A percentile compares a stretch with the other conserved stretches of the same genome.
phyloP scores from a whole-genome alignment of 192 early-diverging fungal species.

The Backusella psychrophila region DNA sequence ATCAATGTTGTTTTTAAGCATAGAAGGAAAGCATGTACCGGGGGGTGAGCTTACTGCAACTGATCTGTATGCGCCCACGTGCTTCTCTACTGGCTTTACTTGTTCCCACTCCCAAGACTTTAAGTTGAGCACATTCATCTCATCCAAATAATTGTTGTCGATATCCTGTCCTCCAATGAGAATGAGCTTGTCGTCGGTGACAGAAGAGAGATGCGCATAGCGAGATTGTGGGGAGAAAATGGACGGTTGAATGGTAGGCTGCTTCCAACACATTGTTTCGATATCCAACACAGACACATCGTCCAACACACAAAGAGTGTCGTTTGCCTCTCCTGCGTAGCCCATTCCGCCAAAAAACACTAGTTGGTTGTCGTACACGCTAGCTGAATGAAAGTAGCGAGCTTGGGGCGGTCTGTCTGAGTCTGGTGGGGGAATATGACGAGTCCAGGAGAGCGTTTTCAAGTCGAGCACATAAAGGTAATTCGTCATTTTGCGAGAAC shows the following conservation, averaged over 20 bases:
- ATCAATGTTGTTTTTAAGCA: slow-evolving; percentile 5
- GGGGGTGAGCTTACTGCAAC: slow-evolving; percentile 59
- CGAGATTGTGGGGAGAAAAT: slow-evolving; percentile 56
- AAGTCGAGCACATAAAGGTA: slow-evolving; percentile 68
- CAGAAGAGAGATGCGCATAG: slow-evolving; percentile 75
- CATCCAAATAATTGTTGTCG: slow-evolving; percentile 72
- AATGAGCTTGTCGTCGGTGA: slow-evolving; percentile 61
- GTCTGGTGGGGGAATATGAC: slow-evolving; percentile 35
- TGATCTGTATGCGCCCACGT: slow-evolving; percentile 78
- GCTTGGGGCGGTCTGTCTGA: slow-evolving; percentile 46
- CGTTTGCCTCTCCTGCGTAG: slow-evolving; percentile 47
- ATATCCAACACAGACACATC: slow-evolving; percentile 71
- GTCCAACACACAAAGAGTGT: slow-evolving; percentile 64
- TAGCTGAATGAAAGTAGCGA: slow-evolving; percentile 79
- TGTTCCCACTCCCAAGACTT: slow-evolving; percentile 64
- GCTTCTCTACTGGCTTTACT: slow-evolving; percentile 65
- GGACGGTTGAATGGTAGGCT: slow-evolving; percentile 43
- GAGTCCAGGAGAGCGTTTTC: slow-evolving; percentile 59
- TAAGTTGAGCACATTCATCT: slow-evolving; percentile 77
- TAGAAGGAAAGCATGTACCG: slow-evolving; percentile 10
- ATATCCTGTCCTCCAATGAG: slow-evolving; percentile 79
- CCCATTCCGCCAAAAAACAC: slow-evolving; percentile 85
- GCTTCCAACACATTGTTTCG: slow-evolving; percentile 63
- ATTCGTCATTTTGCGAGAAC: slow-evolving; percentile 70
- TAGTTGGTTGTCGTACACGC: slow-evolving; percentile 63